Evolutionary conservation across 441 rosid species (phyloP).

Genomic region (Jatropha multifida): DNA sequence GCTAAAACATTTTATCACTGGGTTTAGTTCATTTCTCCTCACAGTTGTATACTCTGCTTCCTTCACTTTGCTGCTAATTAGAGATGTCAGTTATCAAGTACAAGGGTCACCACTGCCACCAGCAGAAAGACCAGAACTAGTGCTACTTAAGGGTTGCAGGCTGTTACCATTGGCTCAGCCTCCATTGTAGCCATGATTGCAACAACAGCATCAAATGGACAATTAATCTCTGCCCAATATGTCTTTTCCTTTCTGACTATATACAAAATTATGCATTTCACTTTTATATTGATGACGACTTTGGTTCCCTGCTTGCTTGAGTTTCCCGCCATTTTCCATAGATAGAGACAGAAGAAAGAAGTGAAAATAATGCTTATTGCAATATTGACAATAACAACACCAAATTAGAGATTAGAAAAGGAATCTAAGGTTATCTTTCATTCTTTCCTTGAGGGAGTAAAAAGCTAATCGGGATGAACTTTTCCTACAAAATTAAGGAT

Average conservation of each 20-base stretch:
- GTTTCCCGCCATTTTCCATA: not conserved
- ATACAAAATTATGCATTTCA: not conserved
- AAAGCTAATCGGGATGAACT: too few relatives aligned
- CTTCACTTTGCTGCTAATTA: too few relatives aligned
- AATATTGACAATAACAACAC: not conserved
- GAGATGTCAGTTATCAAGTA: not conserved
- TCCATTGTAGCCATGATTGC: not conserved
- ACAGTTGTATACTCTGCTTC: too few relatives aligned
- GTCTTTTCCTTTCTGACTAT: not conserved
- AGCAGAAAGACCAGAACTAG: not conserved
- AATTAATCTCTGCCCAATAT: not conserved
- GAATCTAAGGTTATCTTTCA: constrained; percentile 1
- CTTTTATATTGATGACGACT: not conserved
- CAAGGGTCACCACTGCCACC: not conserved
- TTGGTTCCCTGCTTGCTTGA: not conserved
- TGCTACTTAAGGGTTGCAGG: not conserved
- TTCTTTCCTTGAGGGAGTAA: not conserved
- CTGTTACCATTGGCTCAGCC: not conserved
- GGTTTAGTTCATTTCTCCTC: too few relatives aligned
- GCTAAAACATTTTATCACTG: too few relatives aligned
- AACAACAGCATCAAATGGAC: not conserved
- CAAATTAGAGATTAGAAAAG: not conserved
- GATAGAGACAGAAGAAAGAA: not conserved
- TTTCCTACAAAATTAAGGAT: too few relatives aligned
- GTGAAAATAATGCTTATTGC: not conserved